Evolutionary conservation across 2,329 filamentous ascomycete species (phyloP), one percentile per base, ranked within the genome.

Genomic region (Apiospora pterosperma): DNA sequence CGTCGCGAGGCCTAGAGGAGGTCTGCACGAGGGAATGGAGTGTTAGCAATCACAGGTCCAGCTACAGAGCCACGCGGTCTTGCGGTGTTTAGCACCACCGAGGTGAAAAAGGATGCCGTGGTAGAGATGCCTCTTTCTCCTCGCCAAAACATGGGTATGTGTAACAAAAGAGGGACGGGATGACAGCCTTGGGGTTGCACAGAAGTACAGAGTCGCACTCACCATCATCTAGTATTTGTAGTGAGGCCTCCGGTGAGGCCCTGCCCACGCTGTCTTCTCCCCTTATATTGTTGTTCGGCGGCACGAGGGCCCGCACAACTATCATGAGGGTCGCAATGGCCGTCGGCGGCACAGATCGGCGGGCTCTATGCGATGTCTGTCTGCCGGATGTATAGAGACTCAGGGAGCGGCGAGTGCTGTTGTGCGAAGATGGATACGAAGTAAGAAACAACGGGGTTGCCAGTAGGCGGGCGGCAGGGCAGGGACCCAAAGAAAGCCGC

Each of bases 1-100:
- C 79, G 80, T 87, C 81, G 78, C 81, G 83, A 77, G 82, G 81
- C 75, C 83, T 82, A 77, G 84, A 84, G 76, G 85, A 86, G 80
- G 85, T 86, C 85, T 88, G 70, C 44, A 67, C 36, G 36, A 48
- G 41, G 31, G 21, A 55, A 59, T 42, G n/a, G 5, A 25, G 31
- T 64, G 12, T 55, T 5, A 38, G 61, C 34, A 60, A 28, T 39
- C 48, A 34, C 28, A 34, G 7, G n/a, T 10, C 28, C 16, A 55
- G 28, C 28, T 34, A 55, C 5, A 21, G 16, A 21, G 12, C 16
- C 28, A 34, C 48, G 28, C 28, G 10, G 28, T 34, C 28, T 34
- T 21, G 48, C 28, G 7, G 48, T 16, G 28, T 28, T 34, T 5
- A 11, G 28, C 48, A 34, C 28, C 16, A 55, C n/a, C 28, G 7